These are phyloP conservation scores for Arthrobotrys iridis DNA, from an alignment of 2,329 filamentous ascomycete species.

Conservation along the genomic window DNA sequence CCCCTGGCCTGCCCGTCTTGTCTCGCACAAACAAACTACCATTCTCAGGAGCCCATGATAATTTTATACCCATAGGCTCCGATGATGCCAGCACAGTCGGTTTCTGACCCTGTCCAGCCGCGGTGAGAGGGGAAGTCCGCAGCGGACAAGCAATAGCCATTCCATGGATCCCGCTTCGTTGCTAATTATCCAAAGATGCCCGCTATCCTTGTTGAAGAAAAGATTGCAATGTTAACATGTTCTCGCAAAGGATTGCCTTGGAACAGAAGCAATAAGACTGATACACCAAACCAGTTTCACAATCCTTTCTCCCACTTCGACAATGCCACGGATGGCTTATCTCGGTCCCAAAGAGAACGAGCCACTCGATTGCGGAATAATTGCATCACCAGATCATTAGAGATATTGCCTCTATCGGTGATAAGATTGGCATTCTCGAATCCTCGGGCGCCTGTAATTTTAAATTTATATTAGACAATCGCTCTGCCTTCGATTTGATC, in stretches of 20 bases:
- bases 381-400: conserved; percentile 41
- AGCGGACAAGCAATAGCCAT: conserved; percentile 25
- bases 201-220: not conserved
- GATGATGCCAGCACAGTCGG: not conserved
- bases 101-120: conserved; percentile 23
- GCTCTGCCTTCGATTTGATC: not conserved
- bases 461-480: conserved; percentile 32
- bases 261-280: conserved; percentile 20
- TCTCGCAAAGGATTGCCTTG: conserved; percentile 3
- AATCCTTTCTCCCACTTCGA: conserved; percentile 26
- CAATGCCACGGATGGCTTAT: conserved; percentile 18
- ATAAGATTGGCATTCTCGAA: conserved; percentile 48
- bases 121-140: conserved; percentile 27
- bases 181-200: not conserved
- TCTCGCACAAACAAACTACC: conserved; percentile 38
- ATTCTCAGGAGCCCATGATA: conserved; percentile 19
- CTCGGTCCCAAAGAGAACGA: conserved; percentile 10
- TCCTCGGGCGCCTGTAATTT: conserved; percentile 19
- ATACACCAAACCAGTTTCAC: conserved; percentile 35
- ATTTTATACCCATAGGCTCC: not conserved
- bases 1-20: conserved; percentile 31
- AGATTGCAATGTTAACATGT: conserved; percentile 3
- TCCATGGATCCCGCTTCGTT: conserved; percentile 37
- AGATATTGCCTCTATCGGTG: conserved; percentile 21
- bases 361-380: conserved; percentile 41